Evolutionary conservation across 352 stramenopile species (phyloP), one percentile per base, ranked within the genome.

Genomic region (Globisporangium perplexum): DNA sequence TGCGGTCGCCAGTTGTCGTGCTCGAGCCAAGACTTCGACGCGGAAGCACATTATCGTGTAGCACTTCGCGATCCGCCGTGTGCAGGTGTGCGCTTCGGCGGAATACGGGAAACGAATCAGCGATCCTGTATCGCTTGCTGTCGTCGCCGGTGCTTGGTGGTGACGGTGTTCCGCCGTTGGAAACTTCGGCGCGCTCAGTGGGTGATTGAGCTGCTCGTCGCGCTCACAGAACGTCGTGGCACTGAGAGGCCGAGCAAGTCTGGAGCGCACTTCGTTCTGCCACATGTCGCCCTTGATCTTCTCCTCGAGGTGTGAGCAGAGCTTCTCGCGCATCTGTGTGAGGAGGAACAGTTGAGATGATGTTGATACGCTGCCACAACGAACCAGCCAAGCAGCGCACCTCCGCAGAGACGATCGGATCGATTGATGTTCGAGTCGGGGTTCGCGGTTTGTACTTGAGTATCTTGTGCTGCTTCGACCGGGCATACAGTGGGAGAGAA

Each of bases 211-310:
- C 31, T 77, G 74, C 28, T 83, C 70, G 1, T 47, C 58, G 24
- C 72, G 69, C 47, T 54, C 57, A 39, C 72, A 75, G 47, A 82
- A 86, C 4, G 57, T 62, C 4, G 69, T 69, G 8, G 74, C 72
- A 57, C 72, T 80, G 1, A 86, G 62, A 24, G 74, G 74, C 31
- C 74, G 63, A 15, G 72, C 72, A 6, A 86, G 63, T 5, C 51
- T 51, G 15, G 74, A 86, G 0, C 74, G 69, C 15, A 86, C 60
- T 49, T 86, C 72, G 42, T 79, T 78, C 18, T 79, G 59, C 74
- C 74, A 86, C 14, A 79, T 69, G 18, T 67, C 39, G 17, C 74
- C 74, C n/a, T 67, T 62, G 36, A 79, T 69, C 35, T 77, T 77
- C 7, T 56, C 52, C 46, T 69, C 49, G 12, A 86, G 36, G 28